Percentiles rank a stretch among this genome's conserved stretches.
These are phyloP conservation scores for Rhynchosporium agropyri DNA, from an alignment of 2,329 filamentous ascomycete genomes.

Conservation along the genomic window DNA sequence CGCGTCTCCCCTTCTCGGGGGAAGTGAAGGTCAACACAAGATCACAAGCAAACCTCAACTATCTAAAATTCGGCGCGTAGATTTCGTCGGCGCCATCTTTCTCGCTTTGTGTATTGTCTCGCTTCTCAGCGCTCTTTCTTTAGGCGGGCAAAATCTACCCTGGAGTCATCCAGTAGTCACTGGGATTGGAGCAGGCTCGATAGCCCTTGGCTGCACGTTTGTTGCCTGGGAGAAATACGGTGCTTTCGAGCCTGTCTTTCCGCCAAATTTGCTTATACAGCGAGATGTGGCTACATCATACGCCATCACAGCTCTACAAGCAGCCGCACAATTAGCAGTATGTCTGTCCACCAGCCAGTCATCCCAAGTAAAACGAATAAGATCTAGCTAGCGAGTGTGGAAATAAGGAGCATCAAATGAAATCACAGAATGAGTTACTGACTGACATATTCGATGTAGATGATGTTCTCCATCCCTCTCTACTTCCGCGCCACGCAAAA, in stretches of 20 bases:
- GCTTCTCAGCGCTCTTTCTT: conserved; percentile 51
- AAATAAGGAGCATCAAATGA: no score
- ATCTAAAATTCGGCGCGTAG: conserved; percentile 54
- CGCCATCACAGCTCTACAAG: conserved; percentile 55
- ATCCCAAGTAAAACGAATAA: background rate
- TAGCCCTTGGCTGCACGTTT: conserved; percentile 36
- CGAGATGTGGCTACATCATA: conserved; percentile 57
- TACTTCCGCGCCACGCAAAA: conserved; percentile 68
- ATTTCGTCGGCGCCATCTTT: conserved; percentile 58
- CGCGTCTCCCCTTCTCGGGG: background rate
- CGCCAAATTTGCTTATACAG: conserved; percentile 55
- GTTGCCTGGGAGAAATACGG: conserved; percentile 45
- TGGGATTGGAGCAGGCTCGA: conserved; percentile 40
- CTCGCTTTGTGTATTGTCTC: conserved; percentile 49
- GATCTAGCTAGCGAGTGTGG: no score
- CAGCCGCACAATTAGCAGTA: conserved; percentile 60
- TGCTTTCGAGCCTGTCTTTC: conserved; percentile 60
- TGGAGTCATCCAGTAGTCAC: conserved; percentile 45
- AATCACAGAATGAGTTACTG: no score
- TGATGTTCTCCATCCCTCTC: conserved; percentile 68
- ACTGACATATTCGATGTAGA: conserved; percentile 35
- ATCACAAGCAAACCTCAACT: background rate
- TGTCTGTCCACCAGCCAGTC: conserved; percentile 27
- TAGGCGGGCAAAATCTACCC: conserved; percentile 49
- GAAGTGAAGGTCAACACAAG: background rate